Evolutionary conservation across 331 rosid genomes (phyloP), one percentile per base, ranked within the genome.

Genomic region (Telfairia occidentalis): DNA sequence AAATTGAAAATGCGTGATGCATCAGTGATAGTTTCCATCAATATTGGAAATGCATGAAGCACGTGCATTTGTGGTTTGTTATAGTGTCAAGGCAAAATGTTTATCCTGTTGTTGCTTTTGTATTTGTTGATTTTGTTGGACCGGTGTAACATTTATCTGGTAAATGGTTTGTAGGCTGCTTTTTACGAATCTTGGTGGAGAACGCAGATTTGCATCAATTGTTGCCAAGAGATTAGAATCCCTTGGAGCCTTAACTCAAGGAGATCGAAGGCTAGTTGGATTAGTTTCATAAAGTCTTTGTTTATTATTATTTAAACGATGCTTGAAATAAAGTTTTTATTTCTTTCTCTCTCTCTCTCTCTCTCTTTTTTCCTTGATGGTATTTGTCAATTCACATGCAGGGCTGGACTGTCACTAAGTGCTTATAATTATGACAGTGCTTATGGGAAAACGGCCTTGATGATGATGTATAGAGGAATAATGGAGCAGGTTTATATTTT

Each of bases 241-340:
- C 71, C 99, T 95, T 76, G 97, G 99, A 57, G 99, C 99, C 78
- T 84, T 95, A 81, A 95, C 99, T 45, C 99, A 95, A 81, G 99
- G 99, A 74, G 99, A 95, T 73, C 96, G 99, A 83, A 92, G 99
- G 99, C 83, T 83, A 76, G 88, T 82, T 82, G 80, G 67, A 30
- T 78, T 78, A 30, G 78, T 74, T 38, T 29, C 24, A 28, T 21
- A 21, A 75, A 74, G 53, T 76, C 35, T 16, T 58, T 63, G 78
- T 49, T 78, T 52, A 28, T 45, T 46, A 38, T 65, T 38, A 10
- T 26, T 77, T 61, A 72, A 23, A 16, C 71, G 83, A 70, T 78
- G 66, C 76, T 55, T 81, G 5, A 38, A 15, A 21, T 78, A 54
- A n/a, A n/a, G 73, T 63, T 46, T 28, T 26, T 61, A n/a, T n/a